Base-by-base conservation (phyloP, 2,329 filamentous ascomycete species). In the Colletotrichum horii region DNA sequence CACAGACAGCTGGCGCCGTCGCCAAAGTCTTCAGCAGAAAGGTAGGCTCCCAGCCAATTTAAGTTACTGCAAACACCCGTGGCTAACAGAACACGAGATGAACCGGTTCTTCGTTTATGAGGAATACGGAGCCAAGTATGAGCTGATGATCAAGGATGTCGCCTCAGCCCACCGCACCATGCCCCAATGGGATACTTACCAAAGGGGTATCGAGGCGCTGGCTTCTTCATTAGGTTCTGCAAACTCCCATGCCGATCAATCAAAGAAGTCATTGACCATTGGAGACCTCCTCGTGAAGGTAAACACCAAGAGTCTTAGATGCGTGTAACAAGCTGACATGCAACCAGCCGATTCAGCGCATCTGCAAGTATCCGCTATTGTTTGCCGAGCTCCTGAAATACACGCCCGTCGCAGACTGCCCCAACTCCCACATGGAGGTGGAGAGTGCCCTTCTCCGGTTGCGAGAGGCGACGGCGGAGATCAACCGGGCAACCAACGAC, bases 211-310 rank as follows among this genome's bases (percentile, higher is more conserved):
- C 3, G 96, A 98, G 83, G 92, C 94, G 15, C 85, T 98, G 48
- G 95, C 95, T 8, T 93, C 93, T 68, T 93, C 94, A 2, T 84
- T 98, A 28, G 90, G 92, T 19, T 93, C 96, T 0, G 88, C 91
- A n/a, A 93, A 93, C 74, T 91, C 89, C 74, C 89, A 91, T 68
- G 87, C 89, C 36, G 89, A 91, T 19, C 89, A 91, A 71, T 88
- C 90, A 34, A 95, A 91, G 80, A 97, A 95, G 81, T 94, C 95
- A 4, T 86, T 98, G 78, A 96, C 94, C 2, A 91, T 98, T 78
- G 92, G 93, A 65, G 97, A 98, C 84, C 88, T 98, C 7, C 89
- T 98, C 71, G 96, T 98, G 79, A 98, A 98, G 91, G 96, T 95
- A 79, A 78, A 83, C 64, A 38, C 36, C 43, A 66, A 32, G 22